Base-by-base conservation (phyloP, 768 basidiomycete genomes). In the Tephrocybe rancida region DNA sequence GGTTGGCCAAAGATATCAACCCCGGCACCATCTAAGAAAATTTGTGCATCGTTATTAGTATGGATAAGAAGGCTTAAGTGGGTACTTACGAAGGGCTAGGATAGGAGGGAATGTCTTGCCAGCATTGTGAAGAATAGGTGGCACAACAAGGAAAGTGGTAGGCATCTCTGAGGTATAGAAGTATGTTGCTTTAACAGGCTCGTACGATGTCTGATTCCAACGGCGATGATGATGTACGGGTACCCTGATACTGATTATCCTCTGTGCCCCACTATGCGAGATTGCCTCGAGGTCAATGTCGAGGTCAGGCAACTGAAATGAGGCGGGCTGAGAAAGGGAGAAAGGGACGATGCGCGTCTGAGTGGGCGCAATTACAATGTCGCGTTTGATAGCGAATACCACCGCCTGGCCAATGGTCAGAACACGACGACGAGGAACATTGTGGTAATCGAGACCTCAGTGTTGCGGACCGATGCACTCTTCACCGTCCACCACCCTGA, bases 1-100 rank as follows among this genome's bases (percentile, higher is more conserved):
- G 75, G 58, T 24, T 72, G 64, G 5, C 61, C 55, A 34, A 84
- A 54, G 7, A 91, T 78, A 55, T 94, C 87, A 4, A 91, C 90
- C 1, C 94, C 94, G 1, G 95, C 93, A 2, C 95, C 95, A 67
- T 96, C 90, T 92, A 57, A 5, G 29, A 30, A 37, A 16, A 13
- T 37, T 37, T 8, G 14, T 16, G 35, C n/a, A 8, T 9, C 5
- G 34, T n/a, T 9, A 7, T 52, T 38, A 19, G 6, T 26, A 14
- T 19, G 27, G 4, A 6, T 4, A 19, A 42, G 29, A 6, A n/a
- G 14, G 29, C 43, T 44, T n/a, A 10, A 5, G 22, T 18, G 3
- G 16, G 26, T 1, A 77, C 81, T 58, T 58, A 89, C 89, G 86
- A 52, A 93, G 69, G 24, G 85, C 83, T 29, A 89, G 62, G 26